These are phyloP conservation scores for Boletus speciosus DNA, from an alignment of 768 basidiomycete species.

Conservation along the genomic window DNA sequence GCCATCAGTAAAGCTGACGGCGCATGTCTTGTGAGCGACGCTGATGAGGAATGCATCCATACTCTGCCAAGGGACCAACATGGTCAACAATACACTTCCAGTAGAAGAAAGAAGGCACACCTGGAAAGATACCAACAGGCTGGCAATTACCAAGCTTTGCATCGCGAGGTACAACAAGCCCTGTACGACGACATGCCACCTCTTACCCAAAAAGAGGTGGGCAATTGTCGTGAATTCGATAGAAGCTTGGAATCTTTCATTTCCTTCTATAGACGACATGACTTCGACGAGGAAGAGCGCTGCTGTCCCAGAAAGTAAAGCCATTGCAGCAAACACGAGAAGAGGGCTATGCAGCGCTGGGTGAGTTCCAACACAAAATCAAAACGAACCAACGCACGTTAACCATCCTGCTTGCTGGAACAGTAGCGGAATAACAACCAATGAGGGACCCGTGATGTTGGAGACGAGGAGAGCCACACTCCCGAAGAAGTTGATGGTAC, in stretches of 20 bases:
- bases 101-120: not conserved
- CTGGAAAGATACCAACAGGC: conserved; percentile 26
- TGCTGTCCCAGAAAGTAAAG: conserved; percentile 18
- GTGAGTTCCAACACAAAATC: not conserved
- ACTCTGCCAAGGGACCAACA: conserved; percentile 6
- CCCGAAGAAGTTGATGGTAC: conserved; percentile 20
- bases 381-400: conserved; percentile 12
- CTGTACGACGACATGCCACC: conserved; percentile 23
- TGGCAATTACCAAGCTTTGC: conserved; percentile 22
- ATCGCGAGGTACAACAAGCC: conserved; percentile 19
- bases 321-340: conserved; percentile 15
- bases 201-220: conserved; percentile 23
- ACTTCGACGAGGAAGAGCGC: conserved; percentile 20
- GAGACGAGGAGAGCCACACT: conserved; percentile 27
- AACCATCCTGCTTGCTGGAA: conserved; percentile 28
- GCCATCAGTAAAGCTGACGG: conserved; percentile 21
- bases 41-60: conserved; percentile 24
- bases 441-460: conserved; percentile 21
- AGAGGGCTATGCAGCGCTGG: conserved; percentile 9
- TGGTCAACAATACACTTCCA: not conserved
- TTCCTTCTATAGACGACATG: conserved; percentile 27
- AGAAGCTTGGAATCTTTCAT: conserved; percentile 21
- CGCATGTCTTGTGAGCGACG: conserved; percentile 25
- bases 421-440: conserved; percentile 20
- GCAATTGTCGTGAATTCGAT: conserved; percentile 27